These are phyloP conservation scores for Didymella sp. DNA, from an alignment of 2,329 filamentous ascomycete genomes.

Conservation along the genomic window DNA sequence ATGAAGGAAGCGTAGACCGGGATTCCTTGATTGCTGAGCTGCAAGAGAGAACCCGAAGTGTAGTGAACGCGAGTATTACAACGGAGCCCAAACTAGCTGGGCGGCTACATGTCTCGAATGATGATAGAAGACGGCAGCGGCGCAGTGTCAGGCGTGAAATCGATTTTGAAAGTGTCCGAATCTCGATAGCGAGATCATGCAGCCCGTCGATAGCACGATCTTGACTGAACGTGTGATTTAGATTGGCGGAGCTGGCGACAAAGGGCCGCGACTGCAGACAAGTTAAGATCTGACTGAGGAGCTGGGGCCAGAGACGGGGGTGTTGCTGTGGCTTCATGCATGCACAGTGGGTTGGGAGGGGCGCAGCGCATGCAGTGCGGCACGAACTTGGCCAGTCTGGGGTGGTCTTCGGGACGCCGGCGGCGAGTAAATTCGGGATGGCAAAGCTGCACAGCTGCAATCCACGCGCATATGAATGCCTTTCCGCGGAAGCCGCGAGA, in stretches of 20 bases:
- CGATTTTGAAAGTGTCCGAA: not conserved
- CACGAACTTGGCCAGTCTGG: conserved; percentile 1
- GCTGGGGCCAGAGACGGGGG: conserved; percentile 6
- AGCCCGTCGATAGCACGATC: conserved; percentile 17
- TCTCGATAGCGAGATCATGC: conserved; percentile 19
- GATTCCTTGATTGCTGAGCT: conserved; percentile 19
- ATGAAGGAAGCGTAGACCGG: conserved; percentile 19
- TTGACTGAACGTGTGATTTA: not conserved
- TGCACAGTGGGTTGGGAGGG: conserved; percentile 14
- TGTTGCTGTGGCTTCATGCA: conserved; percentile 8
- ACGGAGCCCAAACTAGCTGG: conserved; percentile 3
- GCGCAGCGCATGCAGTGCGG: conserved; percentile 10
- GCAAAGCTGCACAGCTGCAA: conserved; percentile 2
- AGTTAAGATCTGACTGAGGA: not conserved
- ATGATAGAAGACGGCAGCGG: conserved; percentile 6
- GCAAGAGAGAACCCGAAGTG: not conserved
- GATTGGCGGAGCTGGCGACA: conserved; percentile 1
- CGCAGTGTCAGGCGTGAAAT: conserved; percentile 6
- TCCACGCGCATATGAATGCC: not conserved
- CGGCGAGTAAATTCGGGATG: not conserved
- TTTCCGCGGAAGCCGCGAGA: not conserved
- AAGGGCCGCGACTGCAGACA: conserved; percentile 4
- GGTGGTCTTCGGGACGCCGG: not conserved
- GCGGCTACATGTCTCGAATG: conserved; percentile 13
- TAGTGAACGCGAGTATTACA: not conserved